Base-by-base conservation (phyloP, 192 early-diverging fungal genomes). In the Backusella liffmaniae region DNA sequence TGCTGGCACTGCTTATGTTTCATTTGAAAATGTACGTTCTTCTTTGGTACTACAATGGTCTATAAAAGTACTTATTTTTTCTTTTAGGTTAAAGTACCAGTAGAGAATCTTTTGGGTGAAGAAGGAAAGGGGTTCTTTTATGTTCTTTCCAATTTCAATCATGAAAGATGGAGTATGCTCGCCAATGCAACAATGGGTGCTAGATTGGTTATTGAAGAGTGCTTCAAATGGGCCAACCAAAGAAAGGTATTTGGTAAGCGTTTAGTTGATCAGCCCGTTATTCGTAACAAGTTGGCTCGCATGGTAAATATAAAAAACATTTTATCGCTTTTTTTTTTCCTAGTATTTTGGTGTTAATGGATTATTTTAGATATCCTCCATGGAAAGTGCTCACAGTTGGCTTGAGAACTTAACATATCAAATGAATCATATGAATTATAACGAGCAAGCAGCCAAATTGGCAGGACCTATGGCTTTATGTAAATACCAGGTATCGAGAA, bases 101-200 rank as follows among this genome's bases (percentile, higher is more conserved):
- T 92, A 46, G 90, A 92, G 72, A 92, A 92, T 78, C 70, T 92
- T 49, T 76, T 92, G 34, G 91, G 91, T 39, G 82, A 83, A 73
- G 90, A 92, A 76, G 84, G 84, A 39, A 70, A 83, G 29, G 91
- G 91, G 37, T 91, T 92, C 80, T 82, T 78, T 53, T 90, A 92
- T 7, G 86, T 91, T 77, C 86, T 92, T 84, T 87, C 79, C 70
- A 92, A 92, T 83, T 92, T 92, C 77, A 92, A 92, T 84, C 90
- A 92, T 73, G 90, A 92, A 69, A 80, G 90, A 32, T 91, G 88
- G 88, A 77, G 74, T 39, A 80, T 80, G 66, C 86, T 91, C 66
- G 44, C 53, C 7, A 70, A 71, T 46, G 79, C 84, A 29, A 68
- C 77, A 30, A 67, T 67, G 23, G 76, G 74, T 26, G 76, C 81